phyloP scores from a whole-genome alignment of 805 yeast species.

The Kodamaea laetipori region DNA sequence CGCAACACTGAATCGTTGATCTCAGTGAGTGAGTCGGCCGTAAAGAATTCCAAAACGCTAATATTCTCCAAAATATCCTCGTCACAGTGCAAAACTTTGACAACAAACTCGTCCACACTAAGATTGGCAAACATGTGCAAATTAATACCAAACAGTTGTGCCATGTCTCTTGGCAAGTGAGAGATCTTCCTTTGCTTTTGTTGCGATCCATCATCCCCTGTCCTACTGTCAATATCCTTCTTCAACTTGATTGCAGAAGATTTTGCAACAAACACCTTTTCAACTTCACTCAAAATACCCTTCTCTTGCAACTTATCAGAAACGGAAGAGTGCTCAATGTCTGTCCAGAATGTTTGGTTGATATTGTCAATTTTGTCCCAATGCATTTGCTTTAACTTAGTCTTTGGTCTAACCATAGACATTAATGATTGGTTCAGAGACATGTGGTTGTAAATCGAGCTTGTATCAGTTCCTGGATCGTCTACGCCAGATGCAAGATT shows the following conservation, averaged over 20 bases:
- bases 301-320: slow-evolving; percentile 66
- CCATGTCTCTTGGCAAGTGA: slow-evolving; percentile 77
- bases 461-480: not conserved
- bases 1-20: slow-evolving; percentile 70
- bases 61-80: slow-evolving; percentile 65
- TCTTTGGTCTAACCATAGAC: slow-evolving; percentile 52
- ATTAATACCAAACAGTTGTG: slow-evolving; percentile 95
- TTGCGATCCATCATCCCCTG: slow-evolving; percentile 8
- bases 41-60: slow-evolving; percentile 82
- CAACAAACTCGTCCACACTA: slow-evolving; percentile 65
- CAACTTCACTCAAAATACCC: slow-evolving; percentile 85
- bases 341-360: slow-evolving; percentile 84
- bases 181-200: slow-evolving; percentile 54
- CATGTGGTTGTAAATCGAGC: slow-evolving; percentile 5
- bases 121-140: slow-evolving; percentile 71
- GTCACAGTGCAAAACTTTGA: slow-evolving; percentile 76
- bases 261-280: slow-evolving; percentile 83
- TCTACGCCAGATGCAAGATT: slow-evolving; percentile 2
- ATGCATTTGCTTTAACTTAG: slow-evolving; percentile 88
- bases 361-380: slow-evolving; percentile 93
- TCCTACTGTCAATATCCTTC: slow-evolving; percentile 26
- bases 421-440: slow-evolving; percentile 3
- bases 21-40: slow-evolving; percentile 72
- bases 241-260: slow-evolving; percentile 46
- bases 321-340: slow-evolving; percentile 56